Evolutionary conservation across 2,329 filamentous ascomycete species (phyloP).

Genomic region (Aspergillus amoenus): DNA sequence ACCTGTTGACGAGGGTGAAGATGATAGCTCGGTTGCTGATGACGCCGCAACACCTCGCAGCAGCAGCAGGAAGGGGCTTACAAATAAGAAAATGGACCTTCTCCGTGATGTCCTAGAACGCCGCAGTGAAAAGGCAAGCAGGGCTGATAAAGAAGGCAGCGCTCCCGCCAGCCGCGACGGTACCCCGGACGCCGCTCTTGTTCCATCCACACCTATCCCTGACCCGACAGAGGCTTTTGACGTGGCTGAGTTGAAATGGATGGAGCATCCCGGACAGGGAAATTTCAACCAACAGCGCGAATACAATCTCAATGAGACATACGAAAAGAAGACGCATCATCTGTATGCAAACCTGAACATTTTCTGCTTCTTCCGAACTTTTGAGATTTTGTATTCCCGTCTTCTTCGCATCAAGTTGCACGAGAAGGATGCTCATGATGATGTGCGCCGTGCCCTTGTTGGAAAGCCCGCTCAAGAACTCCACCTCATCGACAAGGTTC

Average conservation of each 20-base stretch:
- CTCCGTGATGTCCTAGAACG: constrained; percentile 84
- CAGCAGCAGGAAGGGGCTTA: constrained; percentile 61
- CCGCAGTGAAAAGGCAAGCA: constrained; percentile 66
- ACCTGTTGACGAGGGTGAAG: constrained; percentile 75
- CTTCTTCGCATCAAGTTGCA: constrained; percentile 80
- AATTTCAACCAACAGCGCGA: constrained; percentile 61
- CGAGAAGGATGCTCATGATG: constrained; percentile 69
- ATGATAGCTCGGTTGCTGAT: constrained; percentile 64
- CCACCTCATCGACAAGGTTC: constrained; percentile 76
- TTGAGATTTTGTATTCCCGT: constrained; percentile 85
- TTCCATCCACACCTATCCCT: constrained; percentile 35
- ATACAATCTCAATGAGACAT: constrained; percentile 75
- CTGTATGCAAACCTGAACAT: constrained; percentile 90
- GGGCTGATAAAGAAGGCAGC: constrained; percentile 76
- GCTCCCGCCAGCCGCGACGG: constrained; percentile 80
- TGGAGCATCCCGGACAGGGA: constrained; percentile 56
- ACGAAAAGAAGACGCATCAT: constrained; percentile 77
- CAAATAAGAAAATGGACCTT: constrained; percentile 73
- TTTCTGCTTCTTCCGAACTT: constrained; percentile 92
- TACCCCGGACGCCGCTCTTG: constrained; percentile 69
- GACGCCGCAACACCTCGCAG: constrained; percentile 70
- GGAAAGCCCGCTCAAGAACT: constrained; percentile 81
- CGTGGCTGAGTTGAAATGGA: constrained; percentile 56
- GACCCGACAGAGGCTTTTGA: constrained; percentile 58
- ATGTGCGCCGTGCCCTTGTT: constrained; percentile 70